Conservation (phyloP, 208 protist species). For the Kentomonas sorsogonicus region DNA sequence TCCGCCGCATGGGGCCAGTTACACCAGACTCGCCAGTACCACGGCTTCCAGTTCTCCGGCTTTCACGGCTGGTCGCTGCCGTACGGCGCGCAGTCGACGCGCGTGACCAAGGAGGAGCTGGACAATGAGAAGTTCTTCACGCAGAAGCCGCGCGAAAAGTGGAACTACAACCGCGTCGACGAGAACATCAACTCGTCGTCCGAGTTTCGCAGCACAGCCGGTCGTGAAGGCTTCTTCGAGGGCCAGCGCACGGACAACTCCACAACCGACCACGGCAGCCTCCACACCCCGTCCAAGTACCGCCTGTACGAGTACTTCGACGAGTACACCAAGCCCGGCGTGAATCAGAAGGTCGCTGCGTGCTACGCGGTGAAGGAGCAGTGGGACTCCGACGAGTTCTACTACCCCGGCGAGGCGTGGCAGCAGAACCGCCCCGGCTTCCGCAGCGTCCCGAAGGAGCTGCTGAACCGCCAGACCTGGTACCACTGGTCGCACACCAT, state of each 20-base stretch:
- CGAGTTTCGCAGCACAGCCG: constrained; percentile 59
- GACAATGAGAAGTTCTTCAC: constrained; percentile 64
- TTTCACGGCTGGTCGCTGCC: constrained; percentile 80
- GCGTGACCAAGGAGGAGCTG: constrained; percentile 72
- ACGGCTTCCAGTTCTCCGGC: constrained; percentile 72
- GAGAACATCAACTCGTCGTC: constrained; percentile 86
- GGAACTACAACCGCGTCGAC: constrained; percentile 85
- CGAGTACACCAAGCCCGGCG: constrained; percentile 83
- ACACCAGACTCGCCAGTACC: constrained; percentile 30
- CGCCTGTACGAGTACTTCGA: constrained; percentile 88
- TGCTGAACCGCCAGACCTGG: constrained; percentile 84
- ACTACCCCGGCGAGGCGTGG: constrained; percentile 87
- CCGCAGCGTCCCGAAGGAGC: constrained; percentile 80
- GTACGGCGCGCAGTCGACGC: constrained; percentile 36
- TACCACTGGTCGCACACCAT: constrained; percentile 87
- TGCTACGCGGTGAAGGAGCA: constrained; percentile 81
- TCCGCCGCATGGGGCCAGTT: constrained; percentile 8
- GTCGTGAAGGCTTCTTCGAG: constrained; percentile 65
- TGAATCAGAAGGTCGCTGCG: constrained; percentile 67
- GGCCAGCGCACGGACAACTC: constrained; percentile 78
- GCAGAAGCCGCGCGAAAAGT: constrained; percentile 57
- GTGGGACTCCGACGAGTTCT: constrained; percentile 85
- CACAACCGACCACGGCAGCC: constrained; percentile 47
- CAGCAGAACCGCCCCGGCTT: constrained; percentile 80
- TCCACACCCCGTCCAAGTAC: constrained; percentile 79